Percentiles rank a stretch among this genome's conserved stretches.
Evolutionary conservation across 1,139 yeast species (phyloP).

Genomic region (Geotrichum reessii): DNA sequence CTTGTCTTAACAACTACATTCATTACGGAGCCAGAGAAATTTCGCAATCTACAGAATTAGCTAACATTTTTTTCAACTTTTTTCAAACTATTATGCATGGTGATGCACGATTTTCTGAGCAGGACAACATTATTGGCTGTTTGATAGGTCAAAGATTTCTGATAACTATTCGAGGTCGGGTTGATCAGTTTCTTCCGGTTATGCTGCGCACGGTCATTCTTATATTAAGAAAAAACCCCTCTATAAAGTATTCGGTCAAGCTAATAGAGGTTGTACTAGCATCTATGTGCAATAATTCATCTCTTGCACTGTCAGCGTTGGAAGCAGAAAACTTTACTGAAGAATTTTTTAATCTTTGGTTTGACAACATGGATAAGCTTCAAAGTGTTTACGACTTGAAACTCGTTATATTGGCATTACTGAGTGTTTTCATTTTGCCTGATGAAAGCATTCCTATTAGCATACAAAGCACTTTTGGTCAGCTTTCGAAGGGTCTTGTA

Average conservation of each 20-base stretch:
- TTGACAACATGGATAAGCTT: slow-evolving; percentile 49
- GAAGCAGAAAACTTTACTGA: slow-evolving; percentile 44
- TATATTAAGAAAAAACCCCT: slow-evolving; percentile 24
- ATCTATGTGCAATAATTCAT: slow-evolving; percentile 57
- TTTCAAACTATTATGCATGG: slow-evolving; percentile 37
- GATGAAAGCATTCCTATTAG: slow-evolving; percentile 37
- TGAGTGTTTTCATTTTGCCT: slow-evolving; percentile 44
- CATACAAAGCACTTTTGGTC: slow-evolving; percentile 32
- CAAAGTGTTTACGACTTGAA: slow-evolving; percentile 80
- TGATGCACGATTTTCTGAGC: slow-evolving; percentile 42
- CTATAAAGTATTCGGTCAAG: slow-evolving; percentile 47
- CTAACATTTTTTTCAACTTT: slow-evolving; percentile 29
- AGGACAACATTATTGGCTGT: slow-evolving; percentile 48
- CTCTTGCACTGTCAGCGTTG: slow-evolving; percentile 49
- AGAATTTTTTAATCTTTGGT: slow-evolving; percentile 63
- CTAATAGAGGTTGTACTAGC: slow-evolving; percentile 61
- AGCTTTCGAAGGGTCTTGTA: slow-evolving; percentile 47
- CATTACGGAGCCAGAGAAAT: slow-evolving; percentile 60
- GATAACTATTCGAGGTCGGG: slow-evolving; percentile 40
- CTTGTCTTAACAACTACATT: slow-evolving; percentile 70
- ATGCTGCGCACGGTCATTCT: slow-evolving; percentile 37
- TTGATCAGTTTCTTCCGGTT: slow-evolving; percentile 40
- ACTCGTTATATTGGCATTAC: slow-evolving; percentile 60
- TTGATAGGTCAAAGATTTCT: slow-evolving; percentile 53
- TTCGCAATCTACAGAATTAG: slow-evolving; percentile 33